phyloP scores from a whole-genome alignment of 176 grass and related monocot genomes.

The Paspalum vaginatum region DNA sequence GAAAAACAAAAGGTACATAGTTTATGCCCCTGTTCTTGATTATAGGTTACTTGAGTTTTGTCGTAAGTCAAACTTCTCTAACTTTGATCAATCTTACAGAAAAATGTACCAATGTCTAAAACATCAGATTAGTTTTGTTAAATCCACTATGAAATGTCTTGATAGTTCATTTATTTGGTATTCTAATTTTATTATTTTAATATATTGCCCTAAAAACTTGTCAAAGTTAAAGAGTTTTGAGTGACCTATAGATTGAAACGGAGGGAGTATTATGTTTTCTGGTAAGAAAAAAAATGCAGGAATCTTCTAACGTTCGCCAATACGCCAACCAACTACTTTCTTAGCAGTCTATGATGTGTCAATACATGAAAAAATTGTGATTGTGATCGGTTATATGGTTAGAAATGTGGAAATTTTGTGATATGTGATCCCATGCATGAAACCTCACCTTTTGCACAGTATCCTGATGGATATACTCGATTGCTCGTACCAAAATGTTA shows the following conservation, averaged over 20 bases:
- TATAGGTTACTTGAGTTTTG: too few species aligned
- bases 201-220: too few species aligned
- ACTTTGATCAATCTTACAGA: too few species aligned
- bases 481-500: not conserved
- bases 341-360: slow-evolving; percentile 3
- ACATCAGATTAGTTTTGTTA: too few species aligned
- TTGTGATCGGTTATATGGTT: slow-evolving; percentile 22
- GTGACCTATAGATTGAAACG: too few species aligned
- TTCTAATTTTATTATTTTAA: too few species aligned
- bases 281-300: slow-evolving; percentile 16
- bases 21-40: too few species aligned
- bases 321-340: not conserved
- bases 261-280: not conserved
- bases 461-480: slow-evolving; percentile 4
- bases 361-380: slow-evolving; percentile 9
- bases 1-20: slow-evolving; percentile 67
- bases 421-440: not conserved
- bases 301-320: slow-evolving; percentile 33
- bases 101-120: too few species aligned
- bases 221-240: too few species aligned
- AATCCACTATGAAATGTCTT: too few species aligned
- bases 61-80: too few species aligned
- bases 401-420: slow-evolving; percentile 22
- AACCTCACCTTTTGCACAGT: not conserved
- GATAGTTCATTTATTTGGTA: too few species aligned